Conservation (phyloP, 768 basidiomycete species). For the Boletus fagicola region DNA sequence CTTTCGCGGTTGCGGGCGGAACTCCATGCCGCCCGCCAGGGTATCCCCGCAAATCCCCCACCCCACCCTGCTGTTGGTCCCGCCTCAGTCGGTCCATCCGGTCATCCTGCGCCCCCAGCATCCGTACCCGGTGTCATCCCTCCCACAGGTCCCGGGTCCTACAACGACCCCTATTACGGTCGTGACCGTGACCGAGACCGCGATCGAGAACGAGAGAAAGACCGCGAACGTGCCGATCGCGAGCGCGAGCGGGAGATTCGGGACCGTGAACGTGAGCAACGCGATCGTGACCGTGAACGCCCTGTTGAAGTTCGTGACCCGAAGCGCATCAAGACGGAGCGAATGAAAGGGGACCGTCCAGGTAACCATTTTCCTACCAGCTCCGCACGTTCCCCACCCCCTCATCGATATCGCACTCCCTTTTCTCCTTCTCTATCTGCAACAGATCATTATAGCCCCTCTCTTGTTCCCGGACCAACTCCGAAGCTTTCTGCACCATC, state of each 20-base stretch:
- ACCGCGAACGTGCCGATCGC: slow-evolving; percentile 38
- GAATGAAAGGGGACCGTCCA: slow-evolving; percentile 44
- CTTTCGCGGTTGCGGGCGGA: slow-evolving; percentile 76
- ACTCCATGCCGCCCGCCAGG: slow-evolving; percentile 51
- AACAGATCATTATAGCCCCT: slow-evolving; percentile 36
- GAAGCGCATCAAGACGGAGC: slow-evolving; percentile 59
- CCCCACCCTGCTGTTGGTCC: slow-evolving; percentile 36
- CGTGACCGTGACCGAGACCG: slow-evolving; percentile 39
- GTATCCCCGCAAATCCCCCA: slow-evolving; percentile 34
- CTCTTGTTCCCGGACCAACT: slow-evolving; percentile 39
- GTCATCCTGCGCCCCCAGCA: slow-evolving; percentile 33
- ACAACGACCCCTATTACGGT: slow-evolving; percentile 39
- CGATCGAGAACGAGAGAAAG: slow-evolving; percentile 42
- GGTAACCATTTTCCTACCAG: slow-evolving; percentile 35
- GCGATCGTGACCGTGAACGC: slow-evolving; percentile 48
- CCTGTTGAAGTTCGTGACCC: slow-evolving; percentile 51
- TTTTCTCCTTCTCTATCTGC: slow-evolving; percentile 26
- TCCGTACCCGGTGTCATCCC: slow-evolving; percentile 32
- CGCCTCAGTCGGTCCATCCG: slow-evolving; percentile 34
- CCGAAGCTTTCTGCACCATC: slow-evolving; percentile 36
- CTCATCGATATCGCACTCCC: slow-evolving; percentile 32
- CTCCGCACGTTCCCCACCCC: slow-evolving; percentile 30
- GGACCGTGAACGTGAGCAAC: slow-evolving; percentile 35
- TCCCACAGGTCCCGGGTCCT: slow-evolving; percentile 31
- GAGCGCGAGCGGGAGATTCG: slow-evolving; percentile 41